Evolutionary conservation across 495 filamentous ascomycete species (phyloP), one percentile per base, ranked within the genome.

Genomic region (Lepraria neglecta): DNA sequence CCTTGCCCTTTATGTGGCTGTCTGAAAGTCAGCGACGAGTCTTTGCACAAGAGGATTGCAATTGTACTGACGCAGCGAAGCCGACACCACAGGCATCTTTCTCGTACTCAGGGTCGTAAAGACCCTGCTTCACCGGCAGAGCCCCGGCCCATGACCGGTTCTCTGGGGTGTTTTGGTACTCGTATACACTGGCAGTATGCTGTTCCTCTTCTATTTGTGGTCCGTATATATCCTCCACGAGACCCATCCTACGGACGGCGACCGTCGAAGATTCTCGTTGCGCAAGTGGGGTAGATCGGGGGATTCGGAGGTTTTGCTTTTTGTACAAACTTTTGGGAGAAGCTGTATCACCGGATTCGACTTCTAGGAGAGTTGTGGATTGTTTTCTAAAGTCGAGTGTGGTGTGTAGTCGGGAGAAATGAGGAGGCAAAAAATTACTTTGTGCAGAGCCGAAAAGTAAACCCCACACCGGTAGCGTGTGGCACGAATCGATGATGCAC

Each of bases 61-160:
- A 44, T 47, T 44, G 60, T 42, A 82, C 89, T 78, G 80, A 97
- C 92, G 94, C 95, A 73, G 94, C 91, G 75, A 99, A 99, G 70
- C 94, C 95, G 67, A 99, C 94, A 87, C 94, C 94, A 72, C 94
- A 99, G 50, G 94, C 90, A 91, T 99, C 94, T 75, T 99, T 99
- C 75, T 99, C 94, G 59, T 94, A 86, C 70, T 87, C 84, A 58
- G 94, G 94, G 74, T 97, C 92, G 71, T 99, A 99, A 38, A 99
- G 84, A 76, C 92, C 94, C 85, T 97, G 95, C 82, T 92, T 92
- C 80, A 95, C 84, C 62, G 94, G 94, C 67, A 99, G 81, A 71
- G 92, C 86, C 66, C 91, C 88, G 58, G 94, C 94, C 94, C 94
- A 99, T 72, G 95, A 96, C 66, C 80, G 80, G 71, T 96, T 90